Percentiles rank a stretch among this genome's conserved stretches.
phyloP scores from a whole-genome alignment of 2,329 filamentous ascomycete species.

The Ophiostoma piceae region DNA sequence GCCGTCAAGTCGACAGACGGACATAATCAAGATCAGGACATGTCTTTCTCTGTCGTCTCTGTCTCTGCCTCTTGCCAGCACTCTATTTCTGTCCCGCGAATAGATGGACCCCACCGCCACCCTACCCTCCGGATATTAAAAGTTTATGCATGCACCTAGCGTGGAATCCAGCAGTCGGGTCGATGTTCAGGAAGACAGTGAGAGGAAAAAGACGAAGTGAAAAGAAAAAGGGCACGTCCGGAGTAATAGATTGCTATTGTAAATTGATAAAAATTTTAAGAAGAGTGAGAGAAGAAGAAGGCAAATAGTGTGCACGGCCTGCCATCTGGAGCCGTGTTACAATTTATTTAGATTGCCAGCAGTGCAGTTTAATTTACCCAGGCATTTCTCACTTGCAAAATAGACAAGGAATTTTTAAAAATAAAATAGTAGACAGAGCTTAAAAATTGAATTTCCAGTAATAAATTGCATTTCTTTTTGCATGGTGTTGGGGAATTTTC shows the following conservation, averaged over 20 bases:
- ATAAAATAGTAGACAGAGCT: background rate
- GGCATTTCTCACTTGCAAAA: background rate
- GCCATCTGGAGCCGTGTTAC: background rate
- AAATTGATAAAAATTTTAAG: background rate
- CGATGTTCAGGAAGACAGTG: background rate
- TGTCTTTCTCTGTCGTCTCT: background rate
- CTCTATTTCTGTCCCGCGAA: slow-evolving; percentile 11
- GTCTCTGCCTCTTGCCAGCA: background rate
- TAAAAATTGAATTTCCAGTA: no score
- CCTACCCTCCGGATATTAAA: slow-evolving; percentile 25
- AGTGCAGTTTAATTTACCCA: background rate
- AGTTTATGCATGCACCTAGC: slow-evolving; percentile 25
- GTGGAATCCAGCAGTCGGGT: slow-evolving; percentile 17
- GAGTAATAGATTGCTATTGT: background rate
- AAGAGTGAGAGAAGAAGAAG: background rate
- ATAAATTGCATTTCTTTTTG: no score
- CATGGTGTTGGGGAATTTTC: no score
- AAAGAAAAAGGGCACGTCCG: background rate
- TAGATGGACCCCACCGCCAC: slow-evolving; percentile 18
- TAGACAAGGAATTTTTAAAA: background rate
- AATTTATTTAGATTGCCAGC: background rate
- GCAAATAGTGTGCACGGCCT: background rate
- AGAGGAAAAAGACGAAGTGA: background rate
- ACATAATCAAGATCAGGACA: slow-evolving; percentile 1
- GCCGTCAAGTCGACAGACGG: background rate